These are phyloP conservation scores for Eleusine coracana DNA, from an alignment of 176 grass and related monocot species.

Conservation along the genomic window DNA sequence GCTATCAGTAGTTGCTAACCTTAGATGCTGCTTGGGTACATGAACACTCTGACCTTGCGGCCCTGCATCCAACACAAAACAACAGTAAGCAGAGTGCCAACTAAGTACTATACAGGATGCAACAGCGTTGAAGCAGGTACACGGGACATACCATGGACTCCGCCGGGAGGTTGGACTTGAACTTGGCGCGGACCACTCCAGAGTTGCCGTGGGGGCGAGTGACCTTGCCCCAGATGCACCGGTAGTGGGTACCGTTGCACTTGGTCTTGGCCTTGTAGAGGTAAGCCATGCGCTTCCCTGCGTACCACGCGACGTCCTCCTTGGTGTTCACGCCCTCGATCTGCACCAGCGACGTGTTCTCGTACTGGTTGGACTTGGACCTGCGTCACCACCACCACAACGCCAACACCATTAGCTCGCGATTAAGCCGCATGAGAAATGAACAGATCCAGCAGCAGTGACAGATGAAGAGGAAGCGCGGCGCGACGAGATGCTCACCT, in stretches of 20 bases:
- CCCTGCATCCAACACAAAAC: slow-evolving; percentile 41
- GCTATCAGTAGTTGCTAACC: slow-evolving; percentile 27
- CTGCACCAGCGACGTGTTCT: slow-evolving; percentile 81
- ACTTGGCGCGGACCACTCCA: slow-evolving; percentile 75
- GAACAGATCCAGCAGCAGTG: slow-evolving; percentile 9
- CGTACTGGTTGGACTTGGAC: slow-evolving; percentile 86
- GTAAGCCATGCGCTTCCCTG: slow-evolving; percentile 75
- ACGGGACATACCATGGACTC: slow-evolving; percentile 58
- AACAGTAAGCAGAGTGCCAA: slow-evolving; percentile 4
- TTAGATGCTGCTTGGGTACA: slow-evolving; percentile 90
- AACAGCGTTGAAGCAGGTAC: background rate
- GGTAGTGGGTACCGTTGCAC: slow-evolving; percentile 55
- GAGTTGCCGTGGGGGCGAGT: slow-evolving; percentile 73
- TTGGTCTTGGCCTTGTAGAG: slow-evolving; percentile 94
- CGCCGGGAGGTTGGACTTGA: slow-evolving; percentile 75
- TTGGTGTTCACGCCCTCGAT: slow-evolving; percentile 85
- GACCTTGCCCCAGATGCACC: slow-evolving; percentile 89
- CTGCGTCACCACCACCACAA: slow-evolving; percentile 23
- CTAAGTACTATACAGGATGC: background rate
- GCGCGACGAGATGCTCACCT: slow-evolving; percentile 29
- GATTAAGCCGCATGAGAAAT: background rate
- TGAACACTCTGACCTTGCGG: slow-evolving; percentile 83
- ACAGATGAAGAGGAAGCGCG: background rate
- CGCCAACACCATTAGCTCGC: background rate
- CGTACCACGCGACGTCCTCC: slow-evolving; percentile 80